A percentile compares a stretch with the other conserved stretches of the same genome.
These are phyloP conservation scores for Cadophora sp. DNA, from an alignment of 2,329 filamentous ascomycete species.

Conservation along the genomic window DNA sequence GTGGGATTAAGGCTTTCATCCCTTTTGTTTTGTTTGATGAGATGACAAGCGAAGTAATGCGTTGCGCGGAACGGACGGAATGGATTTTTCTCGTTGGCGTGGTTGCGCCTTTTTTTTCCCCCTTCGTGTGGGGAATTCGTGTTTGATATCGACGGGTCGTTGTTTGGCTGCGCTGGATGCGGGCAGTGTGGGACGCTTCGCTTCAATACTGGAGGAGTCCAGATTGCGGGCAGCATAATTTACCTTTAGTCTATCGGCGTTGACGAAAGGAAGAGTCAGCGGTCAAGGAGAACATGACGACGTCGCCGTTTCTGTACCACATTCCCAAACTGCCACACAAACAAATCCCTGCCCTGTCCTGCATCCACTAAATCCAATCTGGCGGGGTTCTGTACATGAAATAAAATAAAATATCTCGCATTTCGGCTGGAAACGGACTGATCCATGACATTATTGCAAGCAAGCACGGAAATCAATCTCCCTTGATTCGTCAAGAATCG, in stretches of 20 bases:
- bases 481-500: not conserved
- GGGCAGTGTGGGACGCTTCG: conserved; percentile 1
- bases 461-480: not conserved
- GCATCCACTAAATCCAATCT: not conserved
- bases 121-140: no score
- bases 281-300: not conserved
- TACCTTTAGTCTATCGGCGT: not conserved
- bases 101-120: no score
- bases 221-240: not conserved
- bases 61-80: no score
- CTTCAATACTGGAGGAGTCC: no score
- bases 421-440: conserved; percentile 2
- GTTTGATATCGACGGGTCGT: no score
- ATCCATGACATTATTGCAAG: not conserved
- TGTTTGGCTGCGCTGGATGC: not conserved
- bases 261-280: not conserved
- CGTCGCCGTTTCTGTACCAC: conserved; percentile 1
- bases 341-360: not conserved
- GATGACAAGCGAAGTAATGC: no score
- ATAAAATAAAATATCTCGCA: not conserved
- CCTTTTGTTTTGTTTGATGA: no score
- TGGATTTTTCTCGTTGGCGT: no score
- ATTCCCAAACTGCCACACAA: not conserved
- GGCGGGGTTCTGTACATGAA: not conserved
- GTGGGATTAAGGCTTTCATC: no score